Conservation (phyloP, 768 basidiomycete species). For the Cystofilobasidium ferigula region DNA sequence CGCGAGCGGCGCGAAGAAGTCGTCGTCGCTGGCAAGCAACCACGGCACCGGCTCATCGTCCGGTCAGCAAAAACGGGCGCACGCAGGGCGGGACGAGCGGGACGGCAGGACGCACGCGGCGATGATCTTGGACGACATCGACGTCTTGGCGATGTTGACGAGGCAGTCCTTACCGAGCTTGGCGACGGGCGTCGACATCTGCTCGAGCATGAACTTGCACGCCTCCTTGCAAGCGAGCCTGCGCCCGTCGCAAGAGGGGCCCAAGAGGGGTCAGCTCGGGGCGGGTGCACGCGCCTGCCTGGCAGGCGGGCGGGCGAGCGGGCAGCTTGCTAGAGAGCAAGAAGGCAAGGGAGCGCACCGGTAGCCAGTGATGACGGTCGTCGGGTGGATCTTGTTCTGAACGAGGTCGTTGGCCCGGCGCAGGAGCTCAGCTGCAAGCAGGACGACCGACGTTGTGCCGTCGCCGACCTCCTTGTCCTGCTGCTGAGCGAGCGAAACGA, state of each 20-base stretch:
- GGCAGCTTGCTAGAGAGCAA: no score
- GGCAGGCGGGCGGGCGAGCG: neutral
- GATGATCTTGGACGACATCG: constrained; percentile 98
- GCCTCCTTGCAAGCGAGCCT: constrained; percentile 87
- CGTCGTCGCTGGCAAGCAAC: constrained; percentile 98
- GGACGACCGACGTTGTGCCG: constrained; percentile 96
- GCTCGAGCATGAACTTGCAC: constrained; percentile 95
- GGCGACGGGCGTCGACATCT: constrained; percentile 89
- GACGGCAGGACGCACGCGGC: constrained; percentile 87
- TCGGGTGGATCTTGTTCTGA: constrained; percentile 95
- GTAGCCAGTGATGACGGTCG: constrained; percentile 98
- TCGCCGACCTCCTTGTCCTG: constrained; percentile 99
- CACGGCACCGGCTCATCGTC: no score
- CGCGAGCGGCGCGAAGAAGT: constrained; percentile 95
- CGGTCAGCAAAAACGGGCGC: no score
- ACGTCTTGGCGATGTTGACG: constrained; percentile 93
- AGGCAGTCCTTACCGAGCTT: constrained; percentile 79
- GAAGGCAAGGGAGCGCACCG: constrained; percentile 40
- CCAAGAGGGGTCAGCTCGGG: neutral
- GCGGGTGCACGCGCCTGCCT: no score
- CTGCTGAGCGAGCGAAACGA: constrained; percentile 96
- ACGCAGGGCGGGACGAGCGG: no score
- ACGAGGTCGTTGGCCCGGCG: constrained; percentile 95
- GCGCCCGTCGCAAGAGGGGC: neutral
- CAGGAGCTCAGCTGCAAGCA: constrained; percentile 92